Conservation (phyloP, 345 rosid genomes). For the Lenwebbia sp. region DNA sequence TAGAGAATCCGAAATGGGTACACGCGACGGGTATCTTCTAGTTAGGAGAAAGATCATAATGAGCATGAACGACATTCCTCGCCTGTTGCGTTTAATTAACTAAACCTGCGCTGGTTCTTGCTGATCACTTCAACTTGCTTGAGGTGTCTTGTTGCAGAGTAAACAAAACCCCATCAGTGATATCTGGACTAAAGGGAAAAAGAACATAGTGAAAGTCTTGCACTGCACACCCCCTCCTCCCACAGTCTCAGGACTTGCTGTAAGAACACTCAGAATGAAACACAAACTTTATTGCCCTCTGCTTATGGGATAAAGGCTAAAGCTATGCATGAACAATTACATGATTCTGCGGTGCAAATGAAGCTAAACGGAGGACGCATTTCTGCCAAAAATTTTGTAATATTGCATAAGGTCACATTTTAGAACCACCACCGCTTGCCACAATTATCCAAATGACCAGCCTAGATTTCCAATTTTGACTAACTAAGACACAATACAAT, state of each 20-base stretch:
- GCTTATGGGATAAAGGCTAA: background rate
- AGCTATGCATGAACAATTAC: background rate
- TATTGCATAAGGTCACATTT: background rate
- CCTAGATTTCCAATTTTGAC: background rate
- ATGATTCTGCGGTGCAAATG: background rate
- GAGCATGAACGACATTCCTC: background rate
- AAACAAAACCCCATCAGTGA: background rate
- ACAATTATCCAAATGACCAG: background rate
- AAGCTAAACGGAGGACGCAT: background rate
- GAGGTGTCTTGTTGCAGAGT: background rate
- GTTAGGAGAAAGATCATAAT: background rate
- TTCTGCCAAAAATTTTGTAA: background rate
- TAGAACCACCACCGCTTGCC: background rate
- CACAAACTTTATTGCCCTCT: background rate
- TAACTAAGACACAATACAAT: background rate
- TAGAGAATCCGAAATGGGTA: background rate
- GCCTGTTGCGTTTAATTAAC: background rate
- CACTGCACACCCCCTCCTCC: background rate
- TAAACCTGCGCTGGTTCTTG: background rate
- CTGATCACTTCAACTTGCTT: background rate
- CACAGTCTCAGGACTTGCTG: background rate
- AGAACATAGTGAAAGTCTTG: background rate
- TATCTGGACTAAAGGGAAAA: background rate
- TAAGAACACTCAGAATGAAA: background rate
- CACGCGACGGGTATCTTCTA: background rate